Evolutionary conservation across 345 rosid genomes (phyloP), one percentile per base, ranked within the genome.

Genomic region (Populus ilicifolia): DNA sequence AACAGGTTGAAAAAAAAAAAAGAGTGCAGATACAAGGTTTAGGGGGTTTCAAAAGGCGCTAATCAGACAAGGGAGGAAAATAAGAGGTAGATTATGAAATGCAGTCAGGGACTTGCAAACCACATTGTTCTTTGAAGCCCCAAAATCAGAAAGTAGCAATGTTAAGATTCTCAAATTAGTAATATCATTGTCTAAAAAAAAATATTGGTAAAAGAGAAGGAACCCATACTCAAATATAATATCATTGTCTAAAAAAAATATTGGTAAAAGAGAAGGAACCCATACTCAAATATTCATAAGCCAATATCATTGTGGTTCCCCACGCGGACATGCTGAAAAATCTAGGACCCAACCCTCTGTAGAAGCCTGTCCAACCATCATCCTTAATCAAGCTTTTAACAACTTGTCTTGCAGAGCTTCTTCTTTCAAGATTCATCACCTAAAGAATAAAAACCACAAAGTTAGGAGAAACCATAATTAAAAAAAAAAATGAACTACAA

Each of bases 281-380:
- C 97, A 79, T 92, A 96, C 99, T 96, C 84, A 96, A 85, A 85
- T 96, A 96, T 82, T 96, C 99, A 67, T 96, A 96, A 71, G 98
- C 84, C 82, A 93, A 76, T 76, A 96, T 96, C 99, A 96, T 92
- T 2, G 99, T 87, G 76, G 99, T 94, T 89, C 98, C 99, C 99
- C 99, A 92, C 72, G 98, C 95, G 20, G 99, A 96, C 94, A 90
- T 96, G 88, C 97, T 92, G 89, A 96, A 86, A 83, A 96, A 91
- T 84, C 99, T 89, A 25, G 99, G 98, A 56, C 98, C 98, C 75
- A 92, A 78, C 68, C 99, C 99, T 85, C 94, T 86, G 70, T 96
- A 92, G 56, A 96, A 83, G 64, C 98, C 99, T 81, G 86, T 88
- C 95, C 97, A 94, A n/a, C 99, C 97, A 77, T 94, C 94, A 74